phyloP scores from a whole-genome alignment of 768 basidiomycete species.

The Russula abietina region DNA sequence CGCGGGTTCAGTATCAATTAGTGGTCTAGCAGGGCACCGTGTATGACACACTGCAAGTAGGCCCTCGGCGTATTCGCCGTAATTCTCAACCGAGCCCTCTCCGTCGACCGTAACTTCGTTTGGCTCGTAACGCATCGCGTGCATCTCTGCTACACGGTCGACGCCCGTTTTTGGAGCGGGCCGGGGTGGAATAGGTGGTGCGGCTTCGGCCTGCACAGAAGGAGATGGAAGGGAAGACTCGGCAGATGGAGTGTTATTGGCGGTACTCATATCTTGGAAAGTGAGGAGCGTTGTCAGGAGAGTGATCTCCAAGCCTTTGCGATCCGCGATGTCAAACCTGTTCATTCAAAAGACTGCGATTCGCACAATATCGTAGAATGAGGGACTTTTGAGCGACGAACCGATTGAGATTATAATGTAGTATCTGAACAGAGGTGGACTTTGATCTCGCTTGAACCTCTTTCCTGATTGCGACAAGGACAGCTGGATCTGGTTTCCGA shows the following conservation, averaged over 20 bases:
- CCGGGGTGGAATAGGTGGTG: constrained; percentile 49
- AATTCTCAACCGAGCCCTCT: constrained; percentile 59
- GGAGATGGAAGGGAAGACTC: constrained; percentile 4
- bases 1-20: not conserved
- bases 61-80: constrained; percentile 59
- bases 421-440: constrained; percentile 62
- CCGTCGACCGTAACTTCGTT: constrained; percentile 70
- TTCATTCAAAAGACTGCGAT: not conserved
- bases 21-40: too few species aligned
- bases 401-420: constrained; percentile 84
- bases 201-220: not conserved
- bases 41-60: constrained; percentile 49
- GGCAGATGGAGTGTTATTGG: constrained; percentile 35
- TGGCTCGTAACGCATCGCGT: constrained; percentile 57
- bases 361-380: not conserved
- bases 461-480: constrained; percentile 76
- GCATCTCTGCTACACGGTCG: constrained; percentile 67
- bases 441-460: constrained; percentile 63
- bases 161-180: constrained; percentile 60
- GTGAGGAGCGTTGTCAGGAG: constrained; percentile 71
- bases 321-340: constrained; percentile 79
- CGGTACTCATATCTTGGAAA: constrained; percentile 66
- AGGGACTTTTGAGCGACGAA: constrained; percentile 24
- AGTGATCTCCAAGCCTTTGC: constrained; percentile 81
- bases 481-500: constrained; percentile 82